Evolutionary conservation across 2,329 filamentous ascomycete species (phyloP).

Genomic region (Penicillium polonicum): DNA sequence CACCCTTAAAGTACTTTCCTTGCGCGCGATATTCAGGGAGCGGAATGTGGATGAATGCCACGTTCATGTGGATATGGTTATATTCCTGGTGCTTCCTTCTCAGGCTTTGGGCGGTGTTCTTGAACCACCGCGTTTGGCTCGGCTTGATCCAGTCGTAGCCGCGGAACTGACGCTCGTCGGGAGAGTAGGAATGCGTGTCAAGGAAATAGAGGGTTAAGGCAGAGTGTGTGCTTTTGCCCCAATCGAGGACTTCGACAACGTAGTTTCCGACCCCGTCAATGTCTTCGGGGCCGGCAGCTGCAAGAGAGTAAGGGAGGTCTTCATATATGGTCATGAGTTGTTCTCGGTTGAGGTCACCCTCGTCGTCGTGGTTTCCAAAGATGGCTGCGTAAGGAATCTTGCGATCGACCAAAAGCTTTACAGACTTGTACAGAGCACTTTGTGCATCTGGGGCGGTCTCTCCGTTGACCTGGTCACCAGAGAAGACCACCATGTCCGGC

Average conservation of each 20-base stretch:
- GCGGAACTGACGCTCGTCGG: slow-evolving; percentile 80
- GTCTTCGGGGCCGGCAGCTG: slow-evolving; percentile 75
- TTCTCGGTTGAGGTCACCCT: slow-evolving; percentile 72
- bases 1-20: slow-evolving; percentile 63
- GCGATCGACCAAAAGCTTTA: slow-evolving; percentile 76
- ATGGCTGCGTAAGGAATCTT: slow-evolving; percentile 92
- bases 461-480: slow-evolving; percentile 93
- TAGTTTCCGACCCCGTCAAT: slow-evolving; percentile 95
- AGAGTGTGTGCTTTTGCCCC: slow-evolving; percentile 75
- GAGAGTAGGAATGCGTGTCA: slow-evolving; percentile 88
- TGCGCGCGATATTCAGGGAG: slow-evolving; percentile 77
- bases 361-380: slow-evolving; percentile 97
- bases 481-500: slow-evolving; percentile 86
- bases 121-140: slow-evolving; percentile 94
- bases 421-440: slow-evolving; percentile 91
- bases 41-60: slow-evolving; percentile 97
- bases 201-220: slow-evolving; percentile 93
- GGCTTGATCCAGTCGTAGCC: slow-evolving; percentile 98
- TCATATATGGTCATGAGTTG: slow-evolving; percentile 84
- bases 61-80: slow-evolving; percentile 87
- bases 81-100: slow-evolving; percentile 80
- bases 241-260: slow-evolving; percentile 82
- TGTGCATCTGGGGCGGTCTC: slow-evolving; percentile 89
- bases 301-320: slow-evolving; percentile 83
- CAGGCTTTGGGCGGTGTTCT: slow-evolving; percentile 68